phyloP scores from a whole-genome alignment of 805 yeast genomes.

The Wickerhamomyces hampshirensis region DNA sequence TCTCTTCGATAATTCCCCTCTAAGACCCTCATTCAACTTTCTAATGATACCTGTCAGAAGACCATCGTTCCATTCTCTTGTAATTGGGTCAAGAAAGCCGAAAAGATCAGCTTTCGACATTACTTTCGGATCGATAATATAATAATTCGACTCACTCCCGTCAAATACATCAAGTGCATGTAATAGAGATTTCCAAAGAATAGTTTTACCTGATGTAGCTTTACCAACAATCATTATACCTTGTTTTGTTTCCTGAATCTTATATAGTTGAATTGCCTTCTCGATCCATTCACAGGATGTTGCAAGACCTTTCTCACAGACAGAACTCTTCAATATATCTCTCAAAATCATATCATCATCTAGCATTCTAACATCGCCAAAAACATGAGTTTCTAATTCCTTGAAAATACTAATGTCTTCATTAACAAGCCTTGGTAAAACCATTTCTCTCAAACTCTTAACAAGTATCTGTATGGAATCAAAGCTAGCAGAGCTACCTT shows the following conservation, averaged over 20 bases:
- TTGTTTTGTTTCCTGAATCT: conserved; percentile 58
- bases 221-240: conserved; percentile 81
- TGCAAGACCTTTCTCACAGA: conserved; percentile 29
- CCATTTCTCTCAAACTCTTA: conserved; percentile 52
- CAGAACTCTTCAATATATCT: conserved; percentile 23
- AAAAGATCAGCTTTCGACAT: conserved; percentile 58
- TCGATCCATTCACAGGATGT: conserved; percentile 40
- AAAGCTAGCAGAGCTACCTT: conserved; percentile 18
- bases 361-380: conserved; percentile 43
- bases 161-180: conserved; percentile 30
- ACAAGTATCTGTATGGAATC: conserved; percentile 35
- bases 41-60: conserved; percentile 66
- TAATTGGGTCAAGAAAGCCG: conserved; percentile 68
- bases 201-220: conserved; percentile 71
- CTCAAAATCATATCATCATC: conserved; percentile 24
- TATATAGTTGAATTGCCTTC: conserved; percentile 57
- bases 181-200: conserved; percentile 45
- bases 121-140: conserved; percentile 71
- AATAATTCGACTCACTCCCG: conserved; percentile 32
- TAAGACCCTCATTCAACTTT: conserved; percentile 43
- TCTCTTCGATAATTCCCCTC: conserved; percentile 52
- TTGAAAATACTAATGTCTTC: conserved; percentile 41
- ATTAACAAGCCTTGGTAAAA: conserved; percentile 61
- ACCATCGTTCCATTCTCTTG: conserved; percentile 94
- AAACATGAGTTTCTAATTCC: background rate